Evolutionary conservation across 192 early-diverging fungal genomes (phyloP), one percentile per base, ranked within the genome.

Genomic region (Rhizophagus prolifer): DNA sequence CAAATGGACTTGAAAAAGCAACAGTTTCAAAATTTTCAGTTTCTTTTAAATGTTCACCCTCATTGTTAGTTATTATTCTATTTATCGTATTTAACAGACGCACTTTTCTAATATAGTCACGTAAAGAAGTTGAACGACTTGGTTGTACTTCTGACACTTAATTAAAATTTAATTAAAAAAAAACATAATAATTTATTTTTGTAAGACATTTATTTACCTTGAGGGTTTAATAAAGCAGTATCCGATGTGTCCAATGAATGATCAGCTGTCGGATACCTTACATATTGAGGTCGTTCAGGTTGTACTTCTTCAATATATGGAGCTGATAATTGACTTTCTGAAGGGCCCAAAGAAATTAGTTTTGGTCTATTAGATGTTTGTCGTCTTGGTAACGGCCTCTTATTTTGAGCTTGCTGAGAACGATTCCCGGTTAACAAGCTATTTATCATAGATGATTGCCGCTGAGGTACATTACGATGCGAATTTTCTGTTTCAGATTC

Each of bases 291-390:
- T 16, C 65, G 9, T 46, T 75, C 74, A 4, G 74, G 74, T 41
- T 28, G 12, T 31, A 64, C 8, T 60, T 75, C 74, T 54, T 46
- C 61, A 30, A 75, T 38, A 59, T 75, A 75, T 25, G 62, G 74
- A 9, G 74, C 74, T 7, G 25, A 25, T 65, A 75, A 46, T 47
- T 75, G 61, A n/a, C 9, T 62, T 65, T 64, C 62, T 13, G 74
- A 60, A 23, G 71, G 71, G 6, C 26, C 66, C 9, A 30, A 68
- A 36, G 36, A 34, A 13, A 13, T 13, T 38, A 28, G 30, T 41
- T 68, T 68, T 68, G 31, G 9, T 44, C 14, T 30, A n/a, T n/a
- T 10, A 8, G 30, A 34, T 9, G 26, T 21, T 34, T 19, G 5
- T n/a, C 34, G 26, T 68, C 21, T 38, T 44, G 50, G 16, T 6